A percentile compares a stretch with the other conserved stretches of the same genome.
Evolutionary conservation across 2,329 filamentous ascomycete genomes (phyloP).

Genomic region (Fusarium coffeatum): DNA sequence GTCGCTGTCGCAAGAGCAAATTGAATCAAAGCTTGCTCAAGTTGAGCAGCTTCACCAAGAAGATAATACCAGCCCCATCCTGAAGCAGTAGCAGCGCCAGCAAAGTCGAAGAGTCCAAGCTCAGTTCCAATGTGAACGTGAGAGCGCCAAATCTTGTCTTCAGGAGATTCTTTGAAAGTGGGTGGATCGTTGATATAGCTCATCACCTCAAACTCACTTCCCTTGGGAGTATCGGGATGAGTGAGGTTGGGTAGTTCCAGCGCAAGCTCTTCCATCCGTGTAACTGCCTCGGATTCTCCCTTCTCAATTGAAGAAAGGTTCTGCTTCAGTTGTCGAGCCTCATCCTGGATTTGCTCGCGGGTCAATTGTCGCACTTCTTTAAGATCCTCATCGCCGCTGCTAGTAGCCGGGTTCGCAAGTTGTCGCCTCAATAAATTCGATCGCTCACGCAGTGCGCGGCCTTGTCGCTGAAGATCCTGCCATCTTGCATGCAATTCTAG

Average conservation of each 20-base stretch:
- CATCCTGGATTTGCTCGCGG: conserved; percentile 67
- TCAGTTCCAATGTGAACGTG: conserved; percentile 89
- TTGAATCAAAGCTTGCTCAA: conserved; percentile 94
- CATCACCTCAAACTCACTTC: conserved; percentile 72
- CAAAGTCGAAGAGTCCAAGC: conserved; percentile 92
- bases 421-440: conserved; percentile 71
- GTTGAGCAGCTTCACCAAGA: conserved; percentile 86
- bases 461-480: conserved; percentile 69
- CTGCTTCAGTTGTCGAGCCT: conserved; percentile 74
- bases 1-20: conserved; percentile 83
- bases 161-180: conserved; percentile 50
- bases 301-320: conserved; percentile 70
- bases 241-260: conserved; percentile 88
- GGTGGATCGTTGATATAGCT: conserved; percentile 82
- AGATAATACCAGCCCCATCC: conserved; percentile 99
- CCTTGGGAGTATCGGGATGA: conserved; percentile 78
- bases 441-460: conserved; percentile 70
- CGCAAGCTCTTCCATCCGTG: conserved; percentile 79
- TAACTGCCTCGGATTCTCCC: conserved; percentile 67
- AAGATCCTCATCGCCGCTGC: conserved; percentile 57
- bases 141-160: conserved; percentile 68
- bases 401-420: conserved; percentile 64
- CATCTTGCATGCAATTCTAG: conserved; percentile 66
- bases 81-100: conserved; percentile 80
- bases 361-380: conserved; percentile 52